These are phyloP conservation scores for Diophrys appendiculata DNA, from an alignment of 73 alveolate genomes.

Conservation along the genomic window DNA sequence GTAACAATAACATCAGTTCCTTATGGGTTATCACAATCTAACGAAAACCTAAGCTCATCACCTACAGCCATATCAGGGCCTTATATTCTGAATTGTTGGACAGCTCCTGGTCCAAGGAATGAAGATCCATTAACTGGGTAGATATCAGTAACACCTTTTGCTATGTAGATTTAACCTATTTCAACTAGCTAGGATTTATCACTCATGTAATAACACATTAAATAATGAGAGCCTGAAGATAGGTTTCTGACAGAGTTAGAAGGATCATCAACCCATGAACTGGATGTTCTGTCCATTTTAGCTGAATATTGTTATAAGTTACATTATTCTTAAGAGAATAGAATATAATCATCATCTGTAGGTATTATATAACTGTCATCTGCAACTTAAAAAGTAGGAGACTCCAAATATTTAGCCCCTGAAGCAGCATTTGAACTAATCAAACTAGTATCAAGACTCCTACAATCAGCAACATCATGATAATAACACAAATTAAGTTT, in stretches of 20 bases:
- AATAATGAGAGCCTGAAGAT: constrained; percentile 39
- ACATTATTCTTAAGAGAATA: no score
- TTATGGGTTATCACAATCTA: constrained; percentile 33
- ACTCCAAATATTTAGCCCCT: no score
- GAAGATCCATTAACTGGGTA: constrained; percentile 47
- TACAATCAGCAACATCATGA: constrained; percentile 55
- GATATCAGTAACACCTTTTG: constrained; percentile 9
- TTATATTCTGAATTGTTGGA: constrained; percentile 11
- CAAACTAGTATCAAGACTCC: no score
- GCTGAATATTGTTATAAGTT: no score
- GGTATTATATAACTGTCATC: background rate
- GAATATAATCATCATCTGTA: no score
- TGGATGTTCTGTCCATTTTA: no score
- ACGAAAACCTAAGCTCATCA: constrained; percentile 48
- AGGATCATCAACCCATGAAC: no score
- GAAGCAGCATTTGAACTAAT: no score
- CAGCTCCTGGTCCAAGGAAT: constrained; percentile 24
- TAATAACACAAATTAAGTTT: constrained; percentile 25
- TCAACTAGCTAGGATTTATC: background rate
- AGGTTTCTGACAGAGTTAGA: constrained; percentile 15
- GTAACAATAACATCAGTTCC: constrained; percentile 19
- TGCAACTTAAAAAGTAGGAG: constrained; percentile 21
- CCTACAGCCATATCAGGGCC: constrained; percentile 50
- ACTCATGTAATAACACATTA: constrained; percentile 34
- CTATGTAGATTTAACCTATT: constrained; percentile 29